Evolutionary conservation across 768 basidiomycete genomes (phyloP).

Genomic region (Termitomyces sp.): DNA sequence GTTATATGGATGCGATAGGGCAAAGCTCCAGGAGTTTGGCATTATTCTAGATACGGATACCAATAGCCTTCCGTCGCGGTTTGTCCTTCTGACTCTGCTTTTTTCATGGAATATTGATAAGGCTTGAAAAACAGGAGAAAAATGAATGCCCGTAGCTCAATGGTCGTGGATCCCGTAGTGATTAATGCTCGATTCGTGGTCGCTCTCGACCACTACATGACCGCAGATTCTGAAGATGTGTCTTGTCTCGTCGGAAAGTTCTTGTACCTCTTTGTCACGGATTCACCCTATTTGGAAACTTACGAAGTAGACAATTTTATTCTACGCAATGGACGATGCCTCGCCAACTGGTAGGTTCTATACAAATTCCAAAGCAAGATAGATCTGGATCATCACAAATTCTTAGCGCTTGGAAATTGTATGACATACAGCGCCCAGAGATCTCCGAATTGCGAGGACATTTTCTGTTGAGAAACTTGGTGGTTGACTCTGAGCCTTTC

Average conservation of each 20-base stretch:
- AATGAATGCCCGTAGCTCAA: conserved; percentile 34
- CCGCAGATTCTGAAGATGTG: conserved; percentile 44
- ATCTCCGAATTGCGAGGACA: conserved; percentile 49
- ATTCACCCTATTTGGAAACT: conserved; percentile 56
- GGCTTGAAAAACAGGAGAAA: conserved; percentile 39
- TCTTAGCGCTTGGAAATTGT: conserved; percentile 64
- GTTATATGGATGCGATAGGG: conserved; percentile 63
- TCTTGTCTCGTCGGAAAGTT: conserved; percentile 58
- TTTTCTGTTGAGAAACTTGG: conserved; percentile 54
- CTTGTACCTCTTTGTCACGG: conserved; percentile 53
- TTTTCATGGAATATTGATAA: neutral
- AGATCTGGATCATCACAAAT: neutral
- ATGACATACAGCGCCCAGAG: conserved; percentile 55
- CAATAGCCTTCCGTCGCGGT: conserved; percentile 55
- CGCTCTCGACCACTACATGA: conserved; percentile 49
- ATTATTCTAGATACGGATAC: conserved; percentile 49
- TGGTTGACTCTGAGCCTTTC: conserved; percentile 63
- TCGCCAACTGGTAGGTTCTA: conserved; percentile 54
- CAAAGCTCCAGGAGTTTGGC: conserved; percentile 36
- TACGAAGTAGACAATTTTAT: conserved; percentile 76
- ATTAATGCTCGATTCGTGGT: conserved; percentile 54
- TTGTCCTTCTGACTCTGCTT: conserved; percentile 15
- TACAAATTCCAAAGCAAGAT: neutral
- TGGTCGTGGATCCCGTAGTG: conserved; percentile 54
- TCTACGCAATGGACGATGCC: conserved; percentile 51